Conservation (phyloP, 2,329 filamentous ascomycete species). For the Stemphylium vesicarium region DNA sequence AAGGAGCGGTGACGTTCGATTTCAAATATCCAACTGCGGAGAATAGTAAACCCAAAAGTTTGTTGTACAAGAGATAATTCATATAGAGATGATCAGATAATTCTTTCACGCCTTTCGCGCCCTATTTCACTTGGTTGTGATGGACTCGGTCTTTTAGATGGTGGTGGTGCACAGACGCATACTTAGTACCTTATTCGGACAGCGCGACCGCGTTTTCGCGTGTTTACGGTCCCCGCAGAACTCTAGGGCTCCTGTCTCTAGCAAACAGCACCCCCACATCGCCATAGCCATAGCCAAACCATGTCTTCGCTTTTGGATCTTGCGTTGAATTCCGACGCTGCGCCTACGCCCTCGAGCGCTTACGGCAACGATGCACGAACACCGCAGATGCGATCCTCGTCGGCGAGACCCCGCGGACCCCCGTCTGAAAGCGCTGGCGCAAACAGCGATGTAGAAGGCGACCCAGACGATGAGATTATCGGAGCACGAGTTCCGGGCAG, state of each 20-base stretch:
- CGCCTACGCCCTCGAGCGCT: slow-evolving; percentile 48
- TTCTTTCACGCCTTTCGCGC: not conserved
- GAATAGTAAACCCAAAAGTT: too few species aligned
- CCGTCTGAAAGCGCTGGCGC: slow-evolving; percentile 59
- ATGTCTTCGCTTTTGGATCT: slow-evolving; percentile 63
- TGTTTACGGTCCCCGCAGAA: slow-evolving; percentile 26
- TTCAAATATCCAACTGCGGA: too few species aligned
- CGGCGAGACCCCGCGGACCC: slow-evolving; percentile 62
- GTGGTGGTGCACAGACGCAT: slow-evolving; percentile 15
- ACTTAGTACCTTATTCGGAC: slow-evolving; percentile 26
- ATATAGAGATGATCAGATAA: too few species aligned
- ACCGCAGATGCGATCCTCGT: slow-evolving; percentile 54
- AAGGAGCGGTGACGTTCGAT: too few species aligned
- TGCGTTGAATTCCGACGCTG: slow-evolving; percentile 56
- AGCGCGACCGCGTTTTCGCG: slow-evolving; percentile 33
- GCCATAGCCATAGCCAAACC: slow-evolving; percentile 17
- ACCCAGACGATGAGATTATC: slow-evolving; percentile 67
- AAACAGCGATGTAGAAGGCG: slow-evolving; percentile 63
- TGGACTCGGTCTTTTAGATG: not conserved
- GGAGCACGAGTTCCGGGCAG: slow-evolving; percentile 54
- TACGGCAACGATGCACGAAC: slow-evolving; percentile 45
- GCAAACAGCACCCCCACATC: slow-evolving; percentile 10
- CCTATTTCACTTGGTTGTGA: not conserved
- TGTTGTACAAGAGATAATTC: too few species aligned
- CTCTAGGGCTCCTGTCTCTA: slow-evolving; percentile 5